A percentile compares a stretch with the other conserved stretches of the same genome.
Evolutionary conservation across 441 rosid genomes (phyloP).

Genomic region (Sinapis alba): DNA sequence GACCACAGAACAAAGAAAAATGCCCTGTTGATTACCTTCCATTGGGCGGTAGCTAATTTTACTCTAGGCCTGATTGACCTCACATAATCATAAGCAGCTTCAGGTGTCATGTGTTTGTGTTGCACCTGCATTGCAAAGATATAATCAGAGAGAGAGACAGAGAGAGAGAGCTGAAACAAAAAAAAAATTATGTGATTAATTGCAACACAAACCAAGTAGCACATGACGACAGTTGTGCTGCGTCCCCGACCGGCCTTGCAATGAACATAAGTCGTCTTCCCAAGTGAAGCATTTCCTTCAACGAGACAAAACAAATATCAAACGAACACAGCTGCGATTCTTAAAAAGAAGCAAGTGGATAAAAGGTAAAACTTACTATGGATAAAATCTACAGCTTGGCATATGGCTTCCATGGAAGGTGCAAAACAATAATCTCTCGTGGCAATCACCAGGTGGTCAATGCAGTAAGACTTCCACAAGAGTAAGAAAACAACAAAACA

Average conservation of each 20-base stretch:
- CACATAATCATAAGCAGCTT: constrained; percentile 74
- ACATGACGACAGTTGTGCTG: constrained; percentile 88
- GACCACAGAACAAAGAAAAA: neutral
- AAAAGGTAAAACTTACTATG: constrained; percentile 45
- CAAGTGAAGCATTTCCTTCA: constrained; percentile 61
- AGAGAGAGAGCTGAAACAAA: constrained; percentile 3
- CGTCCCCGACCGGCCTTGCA: constrained; percentile 99
- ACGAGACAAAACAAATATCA: constrained; percentile 6
- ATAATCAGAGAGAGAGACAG: neutral
- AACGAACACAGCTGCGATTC: neutral
- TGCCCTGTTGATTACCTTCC: constrained; percentile 61
- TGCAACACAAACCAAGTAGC: constrained; percentile 74
- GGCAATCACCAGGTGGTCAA: constrained; percentile 93
- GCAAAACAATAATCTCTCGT: constrained; percentile 99
- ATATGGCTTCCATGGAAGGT: constrained; percentile 73
- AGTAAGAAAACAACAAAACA: neutral
- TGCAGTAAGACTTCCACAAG: constrained; percentile 60
- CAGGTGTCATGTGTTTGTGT: constrained; percentile 83
- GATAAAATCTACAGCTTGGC: constrained; percentile 87
- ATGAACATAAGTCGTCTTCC: constrained; percentile 82
- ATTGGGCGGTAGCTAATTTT: constrained; percentile 82
- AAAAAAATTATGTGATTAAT: neutral
- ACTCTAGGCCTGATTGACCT: constrained; percentile 90
- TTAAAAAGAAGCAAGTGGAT: neutral
- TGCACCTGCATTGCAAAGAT: constrained; percentile 55